Base-by-base conservation (phyloP, 2,329 filamentous ascomycete species). In the Fusarium redolens region DNA sequence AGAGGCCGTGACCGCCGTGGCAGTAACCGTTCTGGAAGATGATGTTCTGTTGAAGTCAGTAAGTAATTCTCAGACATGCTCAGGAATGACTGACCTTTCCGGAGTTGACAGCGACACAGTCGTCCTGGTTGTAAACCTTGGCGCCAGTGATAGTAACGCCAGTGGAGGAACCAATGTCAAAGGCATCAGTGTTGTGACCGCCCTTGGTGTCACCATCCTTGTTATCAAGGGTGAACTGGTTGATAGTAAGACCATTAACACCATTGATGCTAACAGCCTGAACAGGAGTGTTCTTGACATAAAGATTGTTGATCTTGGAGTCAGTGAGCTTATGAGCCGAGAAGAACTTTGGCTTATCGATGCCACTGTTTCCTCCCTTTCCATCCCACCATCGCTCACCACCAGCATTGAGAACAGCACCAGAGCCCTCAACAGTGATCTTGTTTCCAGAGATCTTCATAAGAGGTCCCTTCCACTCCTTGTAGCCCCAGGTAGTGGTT, bases 61-160 rank as follows among this genome's bases (percentile, higher is more conserved):
- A 3, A 8, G 0, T 6, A 3, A 7, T 4, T 25, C 0, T 7
- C 1, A 0, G 0, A 1, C 1, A 4, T 0, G 3, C 0, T 25
- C 0, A 0, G 0, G 4, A 4, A 8, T 0, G 1, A 37, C 59
- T 44, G 15, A 77, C 76, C 17, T 78, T 83, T 28, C 85, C 85
- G 20, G 86, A 88, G 80, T 89, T 90, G 61, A 88, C 72, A 7
- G 88, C 88, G 40, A 90, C 82, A 73, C 89, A 91, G 73, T 90
- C 88, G 62, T 91, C 89, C 79, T 91, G 89, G 81, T 90, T 90
- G 74, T 87, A 85, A 41, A 91, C 83, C 63, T 82, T 85, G 54
- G 87, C 86, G 25, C 84, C 85, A 18, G 81, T 83, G 52, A 91
- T 90, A 41, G 81, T 84, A 25, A 90, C 82, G 56, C 82, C 83